Evolutionary conservation across 495 filamentous ascomycete genomes (phyloP).

Genomic region (Trichocladium uniseriatum): DNA sequence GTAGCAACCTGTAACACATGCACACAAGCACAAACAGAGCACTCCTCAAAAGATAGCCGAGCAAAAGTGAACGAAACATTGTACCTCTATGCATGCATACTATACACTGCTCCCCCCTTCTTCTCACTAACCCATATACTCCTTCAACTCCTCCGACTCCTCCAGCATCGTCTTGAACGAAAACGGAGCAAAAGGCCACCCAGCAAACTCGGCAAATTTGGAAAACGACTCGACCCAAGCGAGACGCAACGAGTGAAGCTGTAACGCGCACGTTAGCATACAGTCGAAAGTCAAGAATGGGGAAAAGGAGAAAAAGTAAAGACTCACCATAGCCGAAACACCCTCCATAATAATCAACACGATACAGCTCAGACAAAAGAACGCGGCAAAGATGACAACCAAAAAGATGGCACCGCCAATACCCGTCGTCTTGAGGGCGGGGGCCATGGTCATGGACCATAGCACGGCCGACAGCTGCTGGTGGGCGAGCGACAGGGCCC

Average conservation of each 20-base stretch:
- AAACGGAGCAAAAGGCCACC: conserved; percentile 85
- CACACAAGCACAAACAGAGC: background rate
- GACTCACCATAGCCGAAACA: conserved; percentile 42
- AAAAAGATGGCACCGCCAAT: conserved; percentile 65
- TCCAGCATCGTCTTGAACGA: conserved; percentile 82
- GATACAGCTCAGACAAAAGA: conserved; percentile 75
- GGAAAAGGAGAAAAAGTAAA: background rate
- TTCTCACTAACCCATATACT: conserved; percentile 33
- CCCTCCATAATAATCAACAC: conserved; percentile 56
- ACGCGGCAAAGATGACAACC: conserved; percentile 70
- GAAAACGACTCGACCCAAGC: conserved; percentile 99
- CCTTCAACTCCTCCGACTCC: conserved; percentile 55
- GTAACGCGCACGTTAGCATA: background rate
- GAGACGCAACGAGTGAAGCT: conserved; percentile 82
- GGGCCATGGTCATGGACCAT: conserved; percentile 88
- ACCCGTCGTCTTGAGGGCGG: conserved; percentile 58
- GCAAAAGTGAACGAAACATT: no score
- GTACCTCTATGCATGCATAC: background rate
- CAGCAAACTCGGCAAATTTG: conserved; percentile 97
- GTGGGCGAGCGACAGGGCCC: conserved; percentile 94
- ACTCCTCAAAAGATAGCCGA: background rate
- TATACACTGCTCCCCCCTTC: background rate
- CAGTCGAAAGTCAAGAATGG: background rate
- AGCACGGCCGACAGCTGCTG: conserved; percentile 94
- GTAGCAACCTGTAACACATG: no score